A percentile compares a stretch with the other conserved stretches of the same genome.
Evolutionary conservation across 495 filamentous ascomycete genomes (phyloP).

Genomic region (Penicillium manginii): DNA sequence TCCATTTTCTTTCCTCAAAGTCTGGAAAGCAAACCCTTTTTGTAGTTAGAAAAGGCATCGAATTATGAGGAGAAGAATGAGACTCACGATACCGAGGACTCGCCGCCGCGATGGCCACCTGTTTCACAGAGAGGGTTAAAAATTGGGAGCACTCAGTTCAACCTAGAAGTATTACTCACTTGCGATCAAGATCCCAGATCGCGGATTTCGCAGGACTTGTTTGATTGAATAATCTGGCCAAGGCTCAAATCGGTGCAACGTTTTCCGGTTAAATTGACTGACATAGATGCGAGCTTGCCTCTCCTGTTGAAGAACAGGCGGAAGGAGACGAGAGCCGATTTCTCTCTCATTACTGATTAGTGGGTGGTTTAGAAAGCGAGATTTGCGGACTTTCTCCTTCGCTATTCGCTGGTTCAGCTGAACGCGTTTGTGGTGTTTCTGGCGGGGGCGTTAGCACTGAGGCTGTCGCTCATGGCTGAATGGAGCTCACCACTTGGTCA

Average conservation of each 20-base stretch:
- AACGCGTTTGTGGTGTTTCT: conserved; percentile 37
- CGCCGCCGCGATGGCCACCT: conserved; percentile 38
- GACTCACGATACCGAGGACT: conserved; percentile 43
- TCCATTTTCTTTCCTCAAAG: conserved; percentile 37
- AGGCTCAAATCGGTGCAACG: conserved; percentile 40
- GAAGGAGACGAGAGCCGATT: conserved; percentile 20
- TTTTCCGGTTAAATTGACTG: conserved; percentile 36
- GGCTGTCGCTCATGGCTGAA: background rate
- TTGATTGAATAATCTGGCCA: conserved; percentile 38
- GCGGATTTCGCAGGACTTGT: conserved; percentile 41
- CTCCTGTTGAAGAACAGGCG: conserved; percentile 27
- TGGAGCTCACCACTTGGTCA: conserved; percentile 37
- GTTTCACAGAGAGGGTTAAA: background rate
- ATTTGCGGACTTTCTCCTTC: conserved; percentile 41
- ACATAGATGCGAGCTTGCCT: conserved; percentile 35
- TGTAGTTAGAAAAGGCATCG: background rate
- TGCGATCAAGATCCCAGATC: conserved; percentile 42
- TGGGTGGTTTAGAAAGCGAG: conserved; percentile 32
- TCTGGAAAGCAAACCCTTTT: conserved; percentile 45
- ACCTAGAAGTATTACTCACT: conserved; percentile 28
- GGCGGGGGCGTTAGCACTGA: conserved; percentile 9
- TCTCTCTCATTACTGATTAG: conserved; percentile 34
- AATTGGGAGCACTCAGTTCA: background rate
- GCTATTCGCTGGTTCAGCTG: conserved; percentile 31
- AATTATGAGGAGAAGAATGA: background rate